phyloP scores from a whole-genome alignment of 2,329 filamentous ascomycete genomes.

The Apiospora aurea region DNA sequence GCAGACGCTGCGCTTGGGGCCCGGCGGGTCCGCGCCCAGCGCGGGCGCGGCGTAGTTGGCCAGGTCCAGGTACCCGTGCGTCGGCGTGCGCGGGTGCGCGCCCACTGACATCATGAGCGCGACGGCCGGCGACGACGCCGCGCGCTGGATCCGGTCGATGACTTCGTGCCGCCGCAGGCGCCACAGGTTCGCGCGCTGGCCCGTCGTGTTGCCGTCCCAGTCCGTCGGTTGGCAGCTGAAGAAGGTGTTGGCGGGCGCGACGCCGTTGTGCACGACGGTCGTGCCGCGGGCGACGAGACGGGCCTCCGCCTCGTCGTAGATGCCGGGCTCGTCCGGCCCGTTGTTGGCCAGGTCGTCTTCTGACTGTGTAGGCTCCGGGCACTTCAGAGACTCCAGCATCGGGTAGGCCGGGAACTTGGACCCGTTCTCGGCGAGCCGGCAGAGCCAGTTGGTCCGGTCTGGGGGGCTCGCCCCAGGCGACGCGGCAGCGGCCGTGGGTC shows the following conservation, averaged over 20 bases:
- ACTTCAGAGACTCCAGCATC: background rate
- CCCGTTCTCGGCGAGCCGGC: background rate
- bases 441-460: background rate
- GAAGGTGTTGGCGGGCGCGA: background rate
- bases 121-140: background rate
- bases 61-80: background rate
- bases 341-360: background rate
- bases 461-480: background rate
- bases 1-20: background rate
- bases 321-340: background rate
- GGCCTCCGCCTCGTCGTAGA: background rate
- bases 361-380: background rate
- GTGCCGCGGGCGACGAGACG: background rate
- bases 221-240: background rate
- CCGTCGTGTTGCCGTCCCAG: background rate
- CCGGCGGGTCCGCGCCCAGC: background rate
- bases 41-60: background rate
- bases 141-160: constrained; percentile 4
- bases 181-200: background rate
- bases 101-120: background rate
- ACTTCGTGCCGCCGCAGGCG: background rate
- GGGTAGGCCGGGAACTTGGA: background rate
- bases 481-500: background rate
- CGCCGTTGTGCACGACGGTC: background rate
- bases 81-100: background rate